Conservation (phyloP, 768 basidiomycete genomes). For the Boletus pseudo-olivaceus region DNA sequence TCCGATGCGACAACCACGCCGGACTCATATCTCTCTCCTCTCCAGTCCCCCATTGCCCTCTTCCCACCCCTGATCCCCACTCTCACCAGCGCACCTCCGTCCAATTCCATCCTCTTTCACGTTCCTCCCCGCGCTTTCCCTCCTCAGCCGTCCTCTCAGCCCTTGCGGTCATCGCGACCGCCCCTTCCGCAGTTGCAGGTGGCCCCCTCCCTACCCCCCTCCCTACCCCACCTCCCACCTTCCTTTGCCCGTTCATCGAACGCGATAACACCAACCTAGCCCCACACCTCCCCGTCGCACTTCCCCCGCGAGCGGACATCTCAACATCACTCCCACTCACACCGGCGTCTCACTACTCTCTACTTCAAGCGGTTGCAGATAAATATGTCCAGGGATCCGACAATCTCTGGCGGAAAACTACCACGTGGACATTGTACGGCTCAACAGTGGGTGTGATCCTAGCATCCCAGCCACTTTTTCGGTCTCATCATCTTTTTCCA, state of each 20-base stretch:
- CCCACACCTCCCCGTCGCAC: not conserved
- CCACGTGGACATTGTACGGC: conserved; percentile 63
- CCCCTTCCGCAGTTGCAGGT: conserved; percentile 43
- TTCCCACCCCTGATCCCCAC: conserved; percentile 13
- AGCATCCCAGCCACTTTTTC: not conserved
- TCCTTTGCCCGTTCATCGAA: conserved; percentile 55
- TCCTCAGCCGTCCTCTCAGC: conserved; percentile 52
- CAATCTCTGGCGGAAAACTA: conserved; percentile 55
- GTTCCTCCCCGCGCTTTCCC: conserved; percentile 32
- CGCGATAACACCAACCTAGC: conserved; percentile 7
- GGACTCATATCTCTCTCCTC: conserved; percentile 3
- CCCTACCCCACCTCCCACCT: conserved; percentile 44
- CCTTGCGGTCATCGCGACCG: conserved; percentile 52
- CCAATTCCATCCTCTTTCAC: not conserved
- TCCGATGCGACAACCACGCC: conserved; percentile 28
- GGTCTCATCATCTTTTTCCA: not conserved
- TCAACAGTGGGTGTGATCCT: conserved; percentile 49
- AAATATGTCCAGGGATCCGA: conserved; percentile 51
- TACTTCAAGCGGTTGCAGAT: conserved; percentile 41
- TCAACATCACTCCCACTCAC: conserved; percentile 12
- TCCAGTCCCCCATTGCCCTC: not conserved
- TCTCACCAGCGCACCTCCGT: not conserved
- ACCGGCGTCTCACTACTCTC: conserved; percentile 1
- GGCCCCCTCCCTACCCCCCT: conserved; percentile 40
- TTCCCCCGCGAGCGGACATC: not conserved